These are phyloP conservation scores for Parastagonospora nodorum DNA, from an alignment of 2,329 filamentous ascomycete species.

Conservation along the genomic window DNA sequence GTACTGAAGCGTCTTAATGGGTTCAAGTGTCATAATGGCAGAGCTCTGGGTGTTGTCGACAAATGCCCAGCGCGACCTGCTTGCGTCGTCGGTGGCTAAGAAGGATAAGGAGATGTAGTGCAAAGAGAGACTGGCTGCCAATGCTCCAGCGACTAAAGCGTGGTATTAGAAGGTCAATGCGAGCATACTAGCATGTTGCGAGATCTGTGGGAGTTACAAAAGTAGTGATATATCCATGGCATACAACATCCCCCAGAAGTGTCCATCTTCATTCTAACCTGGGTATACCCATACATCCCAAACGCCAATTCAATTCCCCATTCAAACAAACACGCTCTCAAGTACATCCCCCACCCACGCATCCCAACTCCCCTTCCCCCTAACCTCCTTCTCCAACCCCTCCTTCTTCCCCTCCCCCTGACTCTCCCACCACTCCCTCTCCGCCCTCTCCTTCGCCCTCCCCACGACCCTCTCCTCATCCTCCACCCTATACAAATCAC, in stretches of 20 bases:
- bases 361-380: slow-evolving; percentile 25
- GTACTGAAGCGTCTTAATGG: too few species aligned
- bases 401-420: slow-evolving; percentile 37
- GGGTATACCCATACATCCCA: not conserved
- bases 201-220: too few species aligned
- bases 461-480: slow-evolving; percentile 52
- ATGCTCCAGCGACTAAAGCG: too few species aligned
- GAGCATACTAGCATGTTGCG: too few species aligned
- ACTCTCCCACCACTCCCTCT: slow-evolving; percentile 52
- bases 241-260: not conserved
- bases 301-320: not conserved
- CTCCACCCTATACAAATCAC: slow-evolving; percentile 56
- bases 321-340: slow-evolving; percentile 22
- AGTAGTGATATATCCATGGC: too few species aligned
- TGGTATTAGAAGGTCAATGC: too few species aligned
- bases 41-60: too few species aligned
- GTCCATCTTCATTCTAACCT: not conserved
- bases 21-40: too few species aligned
- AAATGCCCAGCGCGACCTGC: too few species aligned
- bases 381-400: slow-evolving; percentile 27
- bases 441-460: slow-evolving; percentile 50
- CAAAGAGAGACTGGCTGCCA: too few species aligned
- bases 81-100: too few species aligned
- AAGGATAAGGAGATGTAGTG: too few species aligned
- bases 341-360: slow-evolving; percentile 23